phyloP scores from a whole-genome alignment of 768 basidiomycete genomes.

The Pleurotus citrinopileatus region DNA sequence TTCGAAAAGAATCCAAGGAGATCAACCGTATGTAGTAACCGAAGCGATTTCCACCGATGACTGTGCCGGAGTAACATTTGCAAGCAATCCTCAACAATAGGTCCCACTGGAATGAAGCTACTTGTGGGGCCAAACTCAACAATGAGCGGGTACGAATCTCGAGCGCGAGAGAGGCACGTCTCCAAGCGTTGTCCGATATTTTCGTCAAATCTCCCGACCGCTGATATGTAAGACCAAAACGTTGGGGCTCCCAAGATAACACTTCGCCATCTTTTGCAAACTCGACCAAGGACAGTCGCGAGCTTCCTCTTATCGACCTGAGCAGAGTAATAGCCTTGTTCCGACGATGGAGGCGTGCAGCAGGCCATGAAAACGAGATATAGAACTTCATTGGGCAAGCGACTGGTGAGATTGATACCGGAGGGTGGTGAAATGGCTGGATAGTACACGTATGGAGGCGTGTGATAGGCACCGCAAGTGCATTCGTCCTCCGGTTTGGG shows the following conservation, averaged over 20 bases:
- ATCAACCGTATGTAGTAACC: not conserved
- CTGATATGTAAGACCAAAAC: not conserved
- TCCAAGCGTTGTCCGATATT: not conserved
- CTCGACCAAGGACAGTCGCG: not conserved
- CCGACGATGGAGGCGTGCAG: not conserved
- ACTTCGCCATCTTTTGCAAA: slow-evolving; percentile 1
- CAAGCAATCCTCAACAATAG: not conserved
- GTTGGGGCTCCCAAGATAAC: not conserved
- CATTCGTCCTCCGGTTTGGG: not conserved
- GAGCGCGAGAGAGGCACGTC: not conserved
- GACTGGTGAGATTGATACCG: not conserved
- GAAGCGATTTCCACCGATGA: not conserved
- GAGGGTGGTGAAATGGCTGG: not conserved
- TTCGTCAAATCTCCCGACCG: not conserved
- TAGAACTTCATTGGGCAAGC: not conserved
- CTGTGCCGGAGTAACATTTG: not conserved
- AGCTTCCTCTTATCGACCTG: not conserved
- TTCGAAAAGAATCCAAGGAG: not conserved
- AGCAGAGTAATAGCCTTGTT: not conserved
- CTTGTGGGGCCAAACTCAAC: not conserved
- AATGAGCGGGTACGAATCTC: not conserved
- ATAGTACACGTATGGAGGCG: not conserved
- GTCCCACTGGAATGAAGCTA: not conserved
- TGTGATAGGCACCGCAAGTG: not conserved
- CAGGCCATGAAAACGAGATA: not conserved